Evolutionary conservation across 108 stramenopile species (phyloP), one percentile per base, ranked within the genome.

Genomic region (Cyclotella choctawhatcheeana): DNA sequence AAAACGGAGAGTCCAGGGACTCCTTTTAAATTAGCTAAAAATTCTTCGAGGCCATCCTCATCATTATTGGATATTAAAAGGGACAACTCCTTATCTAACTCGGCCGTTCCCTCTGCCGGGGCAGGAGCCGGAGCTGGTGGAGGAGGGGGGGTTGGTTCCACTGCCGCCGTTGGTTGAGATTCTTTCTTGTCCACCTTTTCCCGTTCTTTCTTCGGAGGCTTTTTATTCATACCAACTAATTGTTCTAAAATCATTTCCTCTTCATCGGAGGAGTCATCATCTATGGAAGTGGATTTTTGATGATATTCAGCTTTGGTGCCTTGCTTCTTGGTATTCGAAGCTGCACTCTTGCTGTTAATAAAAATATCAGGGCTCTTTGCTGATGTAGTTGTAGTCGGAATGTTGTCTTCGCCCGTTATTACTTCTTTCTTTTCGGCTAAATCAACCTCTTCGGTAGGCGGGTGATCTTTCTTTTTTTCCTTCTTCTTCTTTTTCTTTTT

Each of bases 401-500:
- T 40, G 37, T 30, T 27, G 50, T 51, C 50, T 31, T n/a, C n/a
- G n/a, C n/a, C n/a, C n/a, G n/a, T n/a, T n/a, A n/a, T n/a, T n/a
- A n/a, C 62, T 75, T 16, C 60, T 54, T 60, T n/a, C 18, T 10
- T n/a, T n/a, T 48, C n/a, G 16, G 8, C 16, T 10, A 44, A 29
- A 40, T 33, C 22, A 40, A 26, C 13, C 51, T 73, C 50, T 30
- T 35, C 16, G 26, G 59, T 8, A n/a, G n/a, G n/a, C n/a, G n/a
- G n/a, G n/a, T n/a, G n/a, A 48, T 79, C 81, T 66, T 80, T 74
- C 33, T 67, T 66, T 65, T 79, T 82, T 44, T 80, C 71, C 48
- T 86, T 76, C 73, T 91, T 88, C 20, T 88, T 84, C 80, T 94
- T 84, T 75, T 92, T 96, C 82, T 93, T 93, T 52, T 88, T 88